Conservation (phyloP, 257 asterid species). For the Ligustrum vulgare region DNA sequence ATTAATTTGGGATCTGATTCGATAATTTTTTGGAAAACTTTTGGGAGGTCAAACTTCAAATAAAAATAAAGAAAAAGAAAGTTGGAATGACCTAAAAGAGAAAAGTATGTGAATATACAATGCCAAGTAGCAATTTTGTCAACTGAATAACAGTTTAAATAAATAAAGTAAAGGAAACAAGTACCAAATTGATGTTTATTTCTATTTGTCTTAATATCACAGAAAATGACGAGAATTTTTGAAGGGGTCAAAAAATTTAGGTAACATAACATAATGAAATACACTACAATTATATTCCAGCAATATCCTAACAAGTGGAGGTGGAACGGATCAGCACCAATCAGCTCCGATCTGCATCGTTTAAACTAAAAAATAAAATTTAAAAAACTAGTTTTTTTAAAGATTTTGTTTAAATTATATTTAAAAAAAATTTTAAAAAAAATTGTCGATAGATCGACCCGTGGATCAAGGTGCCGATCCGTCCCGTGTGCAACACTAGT, state of each 20-base stretch:
- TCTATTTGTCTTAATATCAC: background rate
- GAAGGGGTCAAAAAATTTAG: slow-evolving; percentile 14
- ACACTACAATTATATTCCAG: background rate
- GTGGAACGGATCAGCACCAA: too few relatives aligned
- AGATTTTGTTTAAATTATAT: too few relatives aligned
- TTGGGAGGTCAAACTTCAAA: background rate
- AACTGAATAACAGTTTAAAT: background rate
- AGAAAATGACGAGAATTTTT: background rate
- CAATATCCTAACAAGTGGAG: too few relatives aligned
- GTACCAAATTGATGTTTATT: slow-evolving; percentile 15
- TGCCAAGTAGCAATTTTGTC: background rate
- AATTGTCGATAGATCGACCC: too few relatives aligned
- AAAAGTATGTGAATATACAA: background rate
- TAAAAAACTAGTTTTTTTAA: too few relatives aligned
- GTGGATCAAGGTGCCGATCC: too few relatives aligned
- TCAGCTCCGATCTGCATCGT: too few relatives aligned
- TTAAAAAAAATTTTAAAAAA: too few relatives aligned
- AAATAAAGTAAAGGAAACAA: slow-evolving; percentile 4
- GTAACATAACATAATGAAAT: slow-evolving; percentile 27
- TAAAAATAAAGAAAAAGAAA: background rate
- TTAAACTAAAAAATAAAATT: too few relatives aligned
- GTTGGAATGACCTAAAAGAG: background rate
- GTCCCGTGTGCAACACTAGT: too few relatives aligned
- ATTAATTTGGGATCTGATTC: too few relatives aligned
- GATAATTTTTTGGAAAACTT: background rate